Base-by-base conservation (phyloP, 805 yeast genomes). In the Blastobotrys chiropterorum region DNA sequence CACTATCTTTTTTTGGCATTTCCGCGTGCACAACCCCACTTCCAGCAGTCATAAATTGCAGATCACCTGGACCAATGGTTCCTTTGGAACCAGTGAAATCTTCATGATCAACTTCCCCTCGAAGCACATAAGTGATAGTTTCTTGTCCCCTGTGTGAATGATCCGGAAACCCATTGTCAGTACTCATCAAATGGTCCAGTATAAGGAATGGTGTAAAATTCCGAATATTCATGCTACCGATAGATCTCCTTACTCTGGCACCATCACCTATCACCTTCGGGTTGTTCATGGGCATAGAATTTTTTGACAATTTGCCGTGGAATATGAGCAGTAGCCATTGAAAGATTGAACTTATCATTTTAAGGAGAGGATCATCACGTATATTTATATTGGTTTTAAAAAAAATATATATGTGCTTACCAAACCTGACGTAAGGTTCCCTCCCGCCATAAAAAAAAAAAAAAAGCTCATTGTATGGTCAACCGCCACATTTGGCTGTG, bases 41-140 rank as follows among this genome's bases (percentile, higher is more conserved):
- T 54, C 96, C 96, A 3, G 96, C 96, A 26, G 96, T 89, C 96
- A 89, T 89, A 67, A 89, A 88, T 67, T 89, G 97, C 58, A 89
- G 72, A 65, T 89, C 97, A 52, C 96, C 96, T 5, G 88, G 80
- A 55, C 78, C 75, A 49, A 90, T 70, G 6, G 86, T 74, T 51
- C 96, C 96, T 49, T 78, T 75, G n/a, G 85, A 72, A 1, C 96
- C 96, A 1, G 95, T 86, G 69, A 89, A 87, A 66, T 90, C 97
- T 64, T 85, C 90, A 64, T 86, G 95, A 3, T 87, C 85, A 67
- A 86, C 70, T 57, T 77, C 79, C 39, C 92, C 92, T 46, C 79
- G 73, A 51, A 79, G 69, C 48, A 85, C 68, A 54, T 82, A 76
- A 0, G 92, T 84, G 51, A 86, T 78, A 14, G 94, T 86, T 62